Percentiles rank a stretch among this genome's conserved stretches.
phyloP scores from a whole-genome alignment of 75 land plant genomes.

The Isoetes taiwanensis region DNA sequence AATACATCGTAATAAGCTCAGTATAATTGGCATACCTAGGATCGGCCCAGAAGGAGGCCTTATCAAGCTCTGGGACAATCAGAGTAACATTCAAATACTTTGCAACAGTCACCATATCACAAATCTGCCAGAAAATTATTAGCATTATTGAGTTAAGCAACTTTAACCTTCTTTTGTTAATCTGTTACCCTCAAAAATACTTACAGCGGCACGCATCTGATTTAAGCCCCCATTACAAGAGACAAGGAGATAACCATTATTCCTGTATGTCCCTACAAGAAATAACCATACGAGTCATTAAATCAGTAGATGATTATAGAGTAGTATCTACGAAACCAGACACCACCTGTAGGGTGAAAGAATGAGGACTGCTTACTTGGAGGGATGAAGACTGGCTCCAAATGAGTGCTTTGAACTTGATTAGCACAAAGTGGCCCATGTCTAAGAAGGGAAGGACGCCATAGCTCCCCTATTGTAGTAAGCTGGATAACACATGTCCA shows the following conservation, averaged over 20 bases:
- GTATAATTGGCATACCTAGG: slow-evolving; percentile 39
- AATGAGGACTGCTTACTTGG: background rate
- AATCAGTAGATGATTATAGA: background rate
- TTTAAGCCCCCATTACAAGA: background rate
- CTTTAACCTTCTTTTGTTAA: too few species aligned
- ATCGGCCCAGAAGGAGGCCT: slow-evolving; percentile 84
- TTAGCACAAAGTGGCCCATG: slow-evolving; percentile 41
- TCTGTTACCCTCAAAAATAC: too few species aligned
- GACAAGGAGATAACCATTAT: background rate
- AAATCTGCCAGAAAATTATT: slow-evolving; percentile 61
- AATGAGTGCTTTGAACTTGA: background rate
- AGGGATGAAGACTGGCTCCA: background rate
- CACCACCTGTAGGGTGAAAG: background rate
- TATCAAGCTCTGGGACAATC: slow-evolving; percentile 76
- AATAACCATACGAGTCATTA: background rate
- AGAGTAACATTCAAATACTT: slow-evolving; percentile 56
- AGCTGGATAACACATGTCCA: slow-evolving; percentile 71
- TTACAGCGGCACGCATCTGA: slow-evolving; percentile 3
- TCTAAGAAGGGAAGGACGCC: slow-evolving; percentile 42
- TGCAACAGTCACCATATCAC: slow-evolving; percentile 83
- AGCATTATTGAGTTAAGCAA: too few species aligned
- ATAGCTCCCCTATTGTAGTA: slow-evolving; percentile 41
- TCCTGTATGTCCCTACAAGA: background rate
- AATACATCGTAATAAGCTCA: too few species aligned
- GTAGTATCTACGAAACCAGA: background rate